These are phyloP conservation scores for Musa acuminata DNA, from an alignment of 176 grass and related monocot species.

Conservation along the genomic window DNA sequence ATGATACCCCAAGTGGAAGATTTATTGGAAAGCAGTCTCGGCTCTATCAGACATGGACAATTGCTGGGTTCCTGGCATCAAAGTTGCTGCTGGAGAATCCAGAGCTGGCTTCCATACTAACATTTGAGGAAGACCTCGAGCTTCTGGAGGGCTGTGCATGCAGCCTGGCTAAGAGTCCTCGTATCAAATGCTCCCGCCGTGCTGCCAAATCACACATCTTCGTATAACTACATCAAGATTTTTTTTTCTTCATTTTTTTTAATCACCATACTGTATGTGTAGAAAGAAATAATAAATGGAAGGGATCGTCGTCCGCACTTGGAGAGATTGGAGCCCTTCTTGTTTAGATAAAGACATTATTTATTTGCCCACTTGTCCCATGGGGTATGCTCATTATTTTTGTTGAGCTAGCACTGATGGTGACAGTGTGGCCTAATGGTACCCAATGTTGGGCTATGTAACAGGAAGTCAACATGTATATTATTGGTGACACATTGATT, in stretches of 20 bases:
- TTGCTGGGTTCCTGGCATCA: constrained; percentile 57
- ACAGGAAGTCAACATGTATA: background rate
- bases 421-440: constrained; percentile 23
- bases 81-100: constrained; percentile 68
- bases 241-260: constrained; percentile 19
- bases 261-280: background rate
- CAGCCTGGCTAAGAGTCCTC: constrained; percentile 25
- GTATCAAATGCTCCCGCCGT: constrained; percentile 55
- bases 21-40: constrained; percentile 13
- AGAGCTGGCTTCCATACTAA: constrained; percentile 40
- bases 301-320: background rate
- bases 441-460: background rate
- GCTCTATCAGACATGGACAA: constrained; percentile 36
- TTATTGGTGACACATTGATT: background rate
- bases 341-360: constrained; percentile 42
- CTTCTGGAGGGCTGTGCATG: constrained; percentile 48
- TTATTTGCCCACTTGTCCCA: constrained; percentile 39
- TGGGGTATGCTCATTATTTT: constrained; percentile 42
- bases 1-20: constrained; percentile 4
- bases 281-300: constrained; percentile 4
- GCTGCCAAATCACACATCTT: constrained; percentile 26
- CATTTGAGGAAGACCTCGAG: constrained; percentile 38
- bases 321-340: background rate
- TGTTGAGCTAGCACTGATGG: constrained; percentile 47
- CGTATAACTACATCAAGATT: constrained; percentile 25